Percentiles rank a stretch among this genome's conserved stretches.
These are phyloP conservation scores for Psilocybe subaeruginosa DNA, from an alignment of 768 basidiomycete species.

Conservation along the genomic window DNA sequence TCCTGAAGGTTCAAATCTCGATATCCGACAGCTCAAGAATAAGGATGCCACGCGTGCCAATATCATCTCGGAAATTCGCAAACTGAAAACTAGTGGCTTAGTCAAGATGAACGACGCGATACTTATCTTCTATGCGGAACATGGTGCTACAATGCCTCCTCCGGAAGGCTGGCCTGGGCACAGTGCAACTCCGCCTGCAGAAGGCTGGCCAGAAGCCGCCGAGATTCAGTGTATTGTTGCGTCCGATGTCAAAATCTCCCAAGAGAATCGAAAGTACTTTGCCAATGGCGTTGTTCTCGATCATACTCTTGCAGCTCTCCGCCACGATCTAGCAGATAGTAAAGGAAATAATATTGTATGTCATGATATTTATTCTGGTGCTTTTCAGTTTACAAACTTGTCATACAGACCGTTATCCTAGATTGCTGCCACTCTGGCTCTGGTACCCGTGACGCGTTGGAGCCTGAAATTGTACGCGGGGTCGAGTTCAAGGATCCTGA, in stretches of 20 bases:
- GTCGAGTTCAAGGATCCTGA: too few relatives aligned
- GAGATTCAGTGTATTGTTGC: too few relatives aligned
- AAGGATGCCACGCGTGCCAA: neutral
- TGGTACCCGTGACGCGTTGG: conserved; percentile 5
- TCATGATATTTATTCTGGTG: too few relatives aligned
- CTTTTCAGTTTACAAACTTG: too few relatives aligned
- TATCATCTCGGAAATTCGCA: neutral
- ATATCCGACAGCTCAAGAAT: neutral
- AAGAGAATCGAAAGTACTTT: too few relatives aligned
- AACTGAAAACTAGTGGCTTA: neutral
- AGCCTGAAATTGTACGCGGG: too few relatives aligned
- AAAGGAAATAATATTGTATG: neutral
- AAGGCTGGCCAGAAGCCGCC: too few relatives aligned
- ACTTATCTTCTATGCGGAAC: neutral
- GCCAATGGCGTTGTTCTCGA: too few relatives aligned
- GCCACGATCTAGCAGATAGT: neutral
- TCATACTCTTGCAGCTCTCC: neutral
- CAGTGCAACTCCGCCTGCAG: neutral
- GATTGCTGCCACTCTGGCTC: conserved; percentile 18
- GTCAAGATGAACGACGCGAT: neutral
- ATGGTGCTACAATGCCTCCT: too few relatives aligned
- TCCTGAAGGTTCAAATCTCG: too few relatives aligned
- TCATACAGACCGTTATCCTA: conserved; percentile 13
- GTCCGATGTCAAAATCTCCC: too few relatives aligned
- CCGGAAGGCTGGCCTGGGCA: too few relatives aligned